Conservation (phyloP, 441 rosid species). For the Omphalea diandra region DNA sequence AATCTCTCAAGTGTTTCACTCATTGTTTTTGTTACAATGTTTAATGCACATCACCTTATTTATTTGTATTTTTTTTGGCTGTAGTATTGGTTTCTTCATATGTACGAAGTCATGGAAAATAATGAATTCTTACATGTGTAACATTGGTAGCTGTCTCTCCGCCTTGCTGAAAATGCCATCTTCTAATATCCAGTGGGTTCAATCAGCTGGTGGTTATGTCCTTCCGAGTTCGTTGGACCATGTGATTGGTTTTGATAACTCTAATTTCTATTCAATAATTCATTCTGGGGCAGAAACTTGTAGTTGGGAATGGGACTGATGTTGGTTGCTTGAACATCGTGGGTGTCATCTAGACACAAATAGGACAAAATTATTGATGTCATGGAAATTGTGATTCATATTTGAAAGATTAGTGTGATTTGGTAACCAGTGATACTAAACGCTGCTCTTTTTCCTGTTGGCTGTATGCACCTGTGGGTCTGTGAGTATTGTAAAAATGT, state of each 20-base stretch:
- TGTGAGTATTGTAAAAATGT: background rate
- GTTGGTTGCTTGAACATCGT: conserved; percentile 3
- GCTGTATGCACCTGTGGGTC: background rate
- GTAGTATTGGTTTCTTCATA: background rate
- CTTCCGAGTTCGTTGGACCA: conserved; percentile 5
- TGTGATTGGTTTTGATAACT: conserved; percentile 8
- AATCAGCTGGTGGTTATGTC: background rate
- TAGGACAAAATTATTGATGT: conserved; percentile 7
- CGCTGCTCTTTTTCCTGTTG: background rate
- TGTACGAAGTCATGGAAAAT: too few relatives aligned
- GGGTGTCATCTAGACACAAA: background rate
- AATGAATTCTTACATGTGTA: background rate
- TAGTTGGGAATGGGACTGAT: conserved; percentile 14
- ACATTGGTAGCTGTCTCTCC: background rate
- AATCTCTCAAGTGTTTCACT: conserved; percentile 15
- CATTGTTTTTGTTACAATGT: conserved; percentile 14
- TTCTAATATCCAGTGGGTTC: background rate
- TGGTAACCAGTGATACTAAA: background rate
- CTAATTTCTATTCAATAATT: conserved; percentile 7
- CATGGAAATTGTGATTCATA: background rate
- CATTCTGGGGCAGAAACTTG: conserved; percentile 5
- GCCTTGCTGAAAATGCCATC: background rate
- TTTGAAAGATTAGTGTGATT: background rate
- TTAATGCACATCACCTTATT: conserved; percentile 7
- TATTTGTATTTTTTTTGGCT: conserved; percentile 19